Conservation (phyloP, 1,139 yeast genomes). For the Sugiyamaella japonica region DNA sequence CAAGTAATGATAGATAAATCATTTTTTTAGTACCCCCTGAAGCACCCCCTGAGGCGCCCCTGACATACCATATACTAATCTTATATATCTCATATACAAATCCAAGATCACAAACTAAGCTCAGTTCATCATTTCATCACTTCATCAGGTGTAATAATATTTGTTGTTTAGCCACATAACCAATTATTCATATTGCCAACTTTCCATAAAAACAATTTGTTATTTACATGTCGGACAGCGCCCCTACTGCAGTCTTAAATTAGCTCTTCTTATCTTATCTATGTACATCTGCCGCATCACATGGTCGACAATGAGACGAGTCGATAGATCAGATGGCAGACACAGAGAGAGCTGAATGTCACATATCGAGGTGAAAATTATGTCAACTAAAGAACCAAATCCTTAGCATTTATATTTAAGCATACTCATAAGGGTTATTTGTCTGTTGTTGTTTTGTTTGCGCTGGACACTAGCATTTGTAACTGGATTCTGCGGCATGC, state of each 20-base stretch:
- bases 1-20: too few relatives aligned
- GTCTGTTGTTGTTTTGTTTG: too few relatives aligned
- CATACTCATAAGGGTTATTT: background rate
- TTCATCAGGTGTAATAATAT: too few relatives aligned
- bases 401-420: background rate
- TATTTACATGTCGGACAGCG: background rate
- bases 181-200: background rate
- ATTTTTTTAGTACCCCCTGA: too few relatives aligned
- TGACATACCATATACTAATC: too few relatives aligned
- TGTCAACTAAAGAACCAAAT: background rate
- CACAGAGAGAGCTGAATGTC: background rate
- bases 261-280: slow-evolving; percentile 2
- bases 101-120: background rate
- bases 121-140: background rate
- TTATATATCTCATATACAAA: background rate
- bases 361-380: background rate
- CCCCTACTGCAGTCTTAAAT: background rate
- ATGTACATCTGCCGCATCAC: slow-evolving; percentile 9
- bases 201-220: background rate
- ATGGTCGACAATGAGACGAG: too few relatives aligned
- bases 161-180: too few relatives aligned
- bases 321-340: slow-evolving; percentile 2
- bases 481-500: background rate
- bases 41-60: too few relatives aligned
- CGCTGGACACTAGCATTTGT: background rate